Base-by-base conservation (phyloP, 2,329 filamentous ascomycete species). In the Xylariaceae sp. region DNA sequence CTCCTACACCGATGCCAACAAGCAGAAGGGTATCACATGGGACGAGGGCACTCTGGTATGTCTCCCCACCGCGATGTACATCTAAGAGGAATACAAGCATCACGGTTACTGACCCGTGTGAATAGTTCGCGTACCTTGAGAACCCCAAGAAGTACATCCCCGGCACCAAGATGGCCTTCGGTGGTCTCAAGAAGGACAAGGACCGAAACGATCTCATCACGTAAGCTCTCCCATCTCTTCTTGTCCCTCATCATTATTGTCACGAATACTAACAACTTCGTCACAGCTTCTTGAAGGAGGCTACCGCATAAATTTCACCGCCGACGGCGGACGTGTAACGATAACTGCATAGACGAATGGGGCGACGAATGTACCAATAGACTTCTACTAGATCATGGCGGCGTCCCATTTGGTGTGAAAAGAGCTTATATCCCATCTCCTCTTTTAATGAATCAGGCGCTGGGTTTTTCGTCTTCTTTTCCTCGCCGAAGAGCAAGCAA, bases 81-180 rank as follows among this genome's bases (percentile, higher is more conserved):
- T 32, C 12, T 12, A 14, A n/a, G 19, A 31, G 5, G 7, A 6
- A 33, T 5, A 10, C 19, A 15, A 2, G 6, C 14, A 2, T 27
- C 7, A 11, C 5, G 15, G 40, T 42, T 19, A 10, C 44, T 50
- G 48, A 54, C 42, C 14, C 11, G 22, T 15, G 6, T 11, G 7
- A 11, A 1, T 65, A 91, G 89, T 97, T 96, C 77, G 82, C 86
- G 62, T 99, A 99, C 86, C 91, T 99, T 68, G 94, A 99, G 85
- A 97, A 97, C 87, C 94, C 94, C 78, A 99, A 99, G 87, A 97
- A 97, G 84, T 99, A 91, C 85, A 96, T 99, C 61, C 94, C 94
- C 64, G 94, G 94, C 65, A 99, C 94, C 80, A 99, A 97, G 90
- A 99, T 99, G 94, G 94, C 94, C 67, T 99, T 97, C 72, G 94